Evolutionary conservation across 345 rosid genomes (phyloP).

Genomic region (Acer yangbiense): DNA sequence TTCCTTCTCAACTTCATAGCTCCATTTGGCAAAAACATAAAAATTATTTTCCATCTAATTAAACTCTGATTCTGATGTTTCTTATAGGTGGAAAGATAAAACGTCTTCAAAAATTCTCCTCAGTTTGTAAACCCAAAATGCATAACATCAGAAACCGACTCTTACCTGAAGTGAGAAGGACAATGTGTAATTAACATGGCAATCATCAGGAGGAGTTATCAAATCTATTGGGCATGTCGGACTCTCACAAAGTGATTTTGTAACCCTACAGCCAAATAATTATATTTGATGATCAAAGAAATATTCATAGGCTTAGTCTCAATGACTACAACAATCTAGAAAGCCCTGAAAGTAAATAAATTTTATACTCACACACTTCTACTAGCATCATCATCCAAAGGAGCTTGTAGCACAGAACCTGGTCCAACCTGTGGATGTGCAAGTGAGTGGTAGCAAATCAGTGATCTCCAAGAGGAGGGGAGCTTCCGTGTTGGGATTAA

Average conservation of each 20-base stretch:
- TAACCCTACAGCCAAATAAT: constrained; percentile 56
- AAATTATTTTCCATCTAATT: not conserved
- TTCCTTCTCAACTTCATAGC: not conserved
- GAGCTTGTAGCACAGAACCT: constrained; percentile 89
- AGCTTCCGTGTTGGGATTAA: not conserved
- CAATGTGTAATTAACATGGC: constrained; percentile 92
- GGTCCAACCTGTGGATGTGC: constrained; percentile 71
- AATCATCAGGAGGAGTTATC: constrained; percentile 96
- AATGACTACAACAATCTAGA: constrained; percentile 10
- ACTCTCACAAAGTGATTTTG: constrained; percentile 71
- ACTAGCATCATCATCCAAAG: constrained; percentile 69
- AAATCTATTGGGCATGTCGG: constrained; percentile 86
- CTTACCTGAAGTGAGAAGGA: constrained; percentile 92
- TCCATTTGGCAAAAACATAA: not conserved
- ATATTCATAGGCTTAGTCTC: constrained; percentile 8
- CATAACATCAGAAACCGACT: constrained; percentile 8
- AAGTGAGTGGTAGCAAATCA: constrained; percentile 17
- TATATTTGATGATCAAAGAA: constrained; percentile 8
- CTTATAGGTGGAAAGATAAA: not conserved
- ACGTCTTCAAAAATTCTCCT: not conserved
- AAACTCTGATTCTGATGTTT: not conserved
- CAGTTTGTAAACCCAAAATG: not conserved
- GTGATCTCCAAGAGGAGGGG: not conserved
- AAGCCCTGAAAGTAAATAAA: constrained; percentile 11
- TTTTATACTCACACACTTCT: constrained; percentile 81